Base-by-base conservation (phyloP, 2,329 filamentous ascomycete genomes). In the Helotiales sp. region DNA sequence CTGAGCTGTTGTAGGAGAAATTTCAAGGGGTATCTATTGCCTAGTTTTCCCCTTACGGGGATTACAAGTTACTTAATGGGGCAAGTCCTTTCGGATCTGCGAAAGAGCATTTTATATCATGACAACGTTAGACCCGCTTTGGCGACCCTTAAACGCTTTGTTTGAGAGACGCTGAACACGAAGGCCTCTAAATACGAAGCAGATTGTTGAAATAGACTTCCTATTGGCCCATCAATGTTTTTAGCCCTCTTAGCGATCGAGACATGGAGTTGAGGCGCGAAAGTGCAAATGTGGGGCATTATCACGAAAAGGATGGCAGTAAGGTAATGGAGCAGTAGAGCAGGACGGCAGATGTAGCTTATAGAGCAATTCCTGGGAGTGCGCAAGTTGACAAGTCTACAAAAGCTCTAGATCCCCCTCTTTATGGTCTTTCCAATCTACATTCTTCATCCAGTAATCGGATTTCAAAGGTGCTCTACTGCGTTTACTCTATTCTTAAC, bases 401-500 rank as follows among this genome's bases (percentile, higher is more conserved):
- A 55, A 22, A 55, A 32, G 15, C 28, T 30, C 37, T 17, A 17
- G 11, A 32, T 37, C n/a, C 47, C 11, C 52, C 37, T n/a, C 50
- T 34, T 55, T n/a, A 55, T 20, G 4, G n/a, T 37, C 28, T 55
- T 4, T 34, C n/a, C 28, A 55, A 17, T 55, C 37, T 55, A 8
- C n/a, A 55, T 34, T 34, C 52, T 55, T 55, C n/a, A 55, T 55
- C 28, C n/a, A 55, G 15, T 32, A 34, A 32, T 54, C 50, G 50
- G 28, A 54, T 54, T 54, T 34, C 50, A 34, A 30, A 54, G 20
- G 11, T 34, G 13, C 26, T 32, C 50, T 54, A 8, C 26, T 52
- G 22, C 49, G 24, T 52, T 28, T 52, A 30, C 24, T 52, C 49
- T 17, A 24, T 52, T 52, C 49, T 10, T 24, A 52, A 30, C 24